These are phyloP conservation scores for Rheum nobile DNA, from an alignment of 148 eudicot genomes.

Conservation along the genomic window DNA sequence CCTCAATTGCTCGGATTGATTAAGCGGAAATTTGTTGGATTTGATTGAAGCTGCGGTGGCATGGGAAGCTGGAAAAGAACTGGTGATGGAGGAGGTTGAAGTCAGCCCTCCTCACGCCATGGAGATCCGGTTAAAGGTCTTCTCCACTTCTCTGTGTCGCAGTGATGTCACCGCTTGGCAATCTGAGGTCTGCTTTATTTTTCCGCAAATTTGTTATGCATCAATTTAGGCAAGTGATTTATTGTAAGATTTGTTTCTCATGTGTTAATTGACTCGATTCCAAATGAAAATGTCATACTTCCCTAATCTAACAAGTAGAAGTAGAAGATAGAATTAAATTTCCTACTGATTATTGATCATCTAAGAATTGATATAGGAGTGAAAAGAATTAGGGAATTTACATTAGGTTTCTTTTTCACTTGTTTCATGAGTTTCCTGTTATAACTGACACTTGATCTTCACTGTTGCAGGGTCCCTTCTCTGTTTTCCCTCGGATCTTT, in stretches of 20 bases:
- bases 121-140: constrained; percentile 82
- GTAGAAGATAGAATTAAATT: too few species aligned
- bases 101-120: constrained; percentile 74
- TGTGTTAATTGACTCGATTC: too few species aligned
- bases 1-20: background rate
- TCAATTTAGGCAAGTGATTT: background rate
- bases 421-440: background rate
- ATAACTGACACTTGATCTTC: background rate
- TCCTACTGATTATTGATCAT: background rate
- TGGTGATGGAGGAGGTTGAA: constrained; percentile 87
- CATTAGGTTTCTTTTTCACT: background rate
- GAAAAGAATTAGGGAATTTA: background rate
- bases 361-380: background rate
- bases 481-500: constrained; percentile 78
- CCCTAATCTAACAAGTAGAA: too few species aligned
- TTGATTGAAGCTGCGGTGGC: constrained; percentile 71
- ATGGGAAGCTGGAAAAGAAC: constrained; percentile 68
- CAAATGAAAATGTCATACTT: too few species aligned
- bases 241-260: background rate
- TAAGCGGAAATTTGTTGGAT: background rate
- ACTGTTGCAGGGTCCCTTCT: constrained; percentile 50
- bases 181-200: constrained; percentile 33
- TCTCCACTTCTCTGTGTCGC: constrained; percentile 87
- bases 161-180: constrained; percentile 85
- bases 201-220: background rate